Conservation (phyloP, 1,284 basidiomycete genomes). For the Cerrena zonata region DNA sequence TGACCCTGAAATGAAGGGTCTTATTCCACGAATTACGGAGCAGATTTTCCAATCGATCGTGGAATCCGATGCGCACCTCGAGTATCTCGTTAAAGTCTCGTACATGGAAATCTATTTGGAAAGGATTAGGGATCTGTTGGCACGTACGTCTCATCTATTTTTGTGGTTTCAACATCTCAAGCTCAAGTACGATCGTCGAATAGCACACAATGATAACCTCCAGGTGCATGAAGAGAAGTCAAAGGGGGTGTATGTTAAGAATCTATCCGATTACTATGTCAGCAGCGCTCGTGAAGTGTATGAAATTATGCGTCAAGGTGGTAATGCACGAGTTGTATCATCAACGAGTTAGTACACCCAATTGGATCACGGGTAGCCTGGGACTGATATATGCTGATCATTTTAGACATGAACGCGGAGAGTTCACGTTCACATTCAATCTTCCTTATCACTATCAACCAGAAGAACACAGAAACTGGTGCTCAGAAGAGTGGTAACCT, state of each 20-base stretch:
- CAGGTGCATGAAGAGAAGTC: constrained; percentile 98
- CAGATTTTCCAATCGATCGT: constrained; percentile 99
- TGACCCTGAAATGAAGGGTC: constrained; percentile 84
- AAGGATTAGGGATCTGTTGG: constrained; percentile 89
- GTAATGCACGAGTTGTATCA: constrained; percentile 84
- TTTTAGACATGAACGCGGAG: constrained; percentile 98
- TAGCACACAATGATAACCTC: constrained; percentile 97
- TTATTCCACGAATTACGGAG: constrained; percentile 97
- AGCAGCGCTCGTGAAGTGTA: constrained; percentile 95
- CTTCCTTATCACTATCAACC: constrained; percentile 95
- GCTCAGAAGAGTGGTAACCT: constrained; percentile 95
- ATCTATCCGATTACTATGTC: constrained; percentile 96
- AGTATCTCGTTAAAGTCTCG: constrained; percentile 98
- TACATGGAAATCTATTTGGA: constrained; percentile 99
- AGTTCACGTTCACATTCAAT: constrained; percentile 99
- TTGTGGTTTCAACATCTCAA: neutral
- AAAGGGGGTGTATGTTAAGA: constrained; percentile 97
- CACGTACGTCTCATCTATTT: constrained; percentile 62
- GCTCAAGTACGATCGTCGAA: constrained; percentile 6
- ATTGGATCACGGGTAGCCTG: no score
- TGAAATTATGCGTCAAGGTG: constrained; percentile 97
- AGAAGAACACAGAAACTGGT: constrained; percentile 92
- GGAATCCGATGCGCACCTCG: constrained; percentile 88
- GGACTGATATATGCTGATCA: no score
- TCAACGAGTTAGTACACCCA: constrained; percentile 91